These are phyloP conservation scores for Ascochyta koolunga DNA, from an alignment of 2,329 filamentous ascomycete species.

Conservation along the genomic window DNA sequence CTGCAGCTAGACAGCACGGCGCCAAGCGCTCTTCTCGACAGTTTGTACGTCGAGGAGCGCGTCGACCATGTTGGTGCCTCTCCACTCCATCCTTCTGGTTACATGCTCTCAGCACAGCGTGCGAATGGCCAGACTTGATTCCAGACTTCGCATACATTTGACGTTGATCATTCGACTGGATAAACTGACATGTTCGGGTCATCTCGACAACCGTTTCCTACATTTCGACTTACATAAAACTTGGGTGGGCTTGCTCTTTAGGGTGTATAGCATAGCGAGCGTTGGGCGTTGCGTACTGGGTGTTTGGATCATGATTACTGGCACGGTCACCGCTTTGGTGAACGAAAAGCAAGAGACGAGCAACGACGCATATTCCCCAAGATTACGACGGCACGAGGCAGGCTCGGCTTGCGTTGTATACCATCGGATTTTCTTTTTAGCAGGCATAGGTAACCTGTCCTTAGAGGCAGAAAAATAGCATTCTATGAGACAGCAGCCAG, in stretches of 20 bases:
- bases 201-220: conserved; percentile 16
- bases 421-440: conserved; percentile 18
- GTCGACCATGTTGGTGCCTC: conserved; percentile 48
- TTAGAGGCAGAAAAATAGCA: conserved; percentile 18
- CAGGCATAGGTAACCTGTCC: conserved; percentile 19
- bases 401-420: conserved; percentile 20
- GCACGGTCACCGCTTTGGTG: conserved; percentile 20
- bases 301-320: conserved; percentile 27
- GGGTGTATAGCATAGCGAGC: conserved; percentile 46
- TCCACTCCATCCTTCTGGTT: conserved; percentile 45
- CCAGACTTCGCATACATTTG: conserved; percentile 3
- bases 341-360: conserved; percentile 41
- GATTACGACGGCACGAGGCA: conserved; percentile 33
- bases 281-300: conserved; percentile 38
- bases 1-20: conserved; percentile 31
- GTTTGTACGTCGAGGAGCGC: conserved; percentile 38
- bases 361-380: conserved; percentile 38
- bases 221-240: conserved; percentile 19
- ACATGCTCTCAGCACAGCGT: conserved; percentile 35
- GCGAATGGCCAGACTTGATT: conserved; percentile 11
- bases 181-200: conserved; percentile 14
- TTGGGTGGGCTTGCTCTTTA: conserved; percentile 28
- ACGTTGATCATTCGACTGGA: conserved; percentile 11
- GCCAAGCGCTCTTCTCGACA: conserved; percentile 32
- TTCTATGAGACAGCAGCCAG: conserved; percentile 3